A percentile compares a stretch with the other conserved stretches of the same genome.
Evolutionary conservation across 306 rosid species (phyloP).

Genomic region (Astragalus membranaceus): DNA sequence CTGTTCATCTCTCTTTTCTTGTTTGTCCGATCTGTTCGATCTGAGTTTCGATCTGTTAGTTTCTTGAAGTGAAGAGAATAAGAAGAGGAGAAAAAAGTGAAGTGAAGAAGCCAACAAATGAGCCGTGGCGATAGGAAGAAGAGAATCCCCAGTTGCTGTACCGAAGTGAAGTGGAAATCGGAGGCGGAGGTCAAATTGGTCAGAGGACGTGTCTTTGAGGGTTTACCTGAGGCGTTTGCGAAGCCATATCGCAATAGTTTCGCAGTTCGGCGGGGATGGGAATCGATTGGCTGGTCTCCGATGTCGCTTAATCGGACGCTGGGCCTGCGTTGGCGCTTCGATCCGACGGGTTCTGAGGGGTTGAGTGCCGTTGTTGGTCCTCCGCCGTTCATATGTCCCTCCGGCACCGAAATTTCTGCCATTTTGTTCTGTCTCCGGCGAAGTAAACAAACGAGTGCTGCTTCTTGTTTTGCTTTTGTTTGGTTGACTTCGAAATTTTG

Average conservation of each 20-base stretch:
- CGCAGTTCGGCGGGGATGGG: conserved; percentile 49
- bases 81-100: too few relatives aligned
- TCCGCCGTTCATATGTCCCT: conserved; percentile 46
- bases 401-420: conserved; percentile 66
- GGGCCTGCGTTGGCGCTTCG: conserved; percentile 85
- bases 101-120: too few relatives aligned
- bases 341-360: conserved; percentile 53
- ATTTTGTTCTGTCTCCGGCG: conserved; percentile 11
- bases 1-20: too few relatives aligned
- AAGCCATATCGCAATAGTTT: conserved; percentile 26
- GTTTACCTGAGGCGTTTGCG: conserved; percentile 38
- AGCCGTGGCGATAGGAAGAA: too few relatives aligned
- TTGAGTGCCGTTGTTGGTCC: conserved; percentile 15
- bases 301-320: conserved; percentile 89
- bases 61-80: too few relatives aligned
- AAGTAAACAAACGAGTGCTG: background rate
- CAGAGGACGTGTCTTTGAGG: conserved; percentile 71
- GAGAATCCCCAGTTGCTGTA: too few relatives aligned
- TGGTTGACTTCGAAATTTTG: background rate
- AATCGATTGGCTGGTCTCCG: conserved; percentile 80
- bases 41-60: too few relatives aligned
- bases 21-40: too few relatives aligned
- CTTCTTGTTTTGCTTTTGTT: background rate
- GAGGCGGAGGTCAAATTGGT: conserved; percentile 46
- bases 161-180: too few relatives aligned